Base-by-base conservation (phyloP, 2,329 filamentous ascomycete species). In the Chalaropsis thielavioides region DNA sequence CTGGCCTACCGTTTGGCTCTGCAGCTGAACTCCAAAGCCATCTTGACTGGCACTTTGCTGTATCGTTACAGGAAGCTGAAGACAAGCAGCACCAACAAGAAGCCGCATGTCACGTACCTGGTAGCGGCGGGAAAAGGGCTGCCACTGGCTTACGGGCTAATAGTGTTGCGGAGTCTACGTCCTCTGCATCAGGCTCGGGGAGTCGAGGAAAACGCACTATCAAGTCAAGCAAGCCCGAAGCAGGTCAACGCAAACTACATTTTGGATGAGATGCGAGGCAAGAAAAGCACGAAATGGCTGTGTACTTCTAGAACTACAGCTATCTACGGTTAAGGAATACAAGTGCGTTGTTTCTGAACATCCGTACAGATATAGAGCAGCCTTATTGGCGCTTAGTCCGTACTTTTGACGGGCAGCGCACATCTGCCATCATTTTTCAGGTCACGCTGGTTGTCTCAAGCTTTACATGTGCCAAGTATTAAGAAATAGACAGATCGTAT, bases 1-100 rank as follows among this genome's bases (percentile, higher is more conserved):
- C 46, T 8, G 40, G 41, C 8, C 10, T 62, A 43, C 64, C 62
- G 35, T 65, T 68, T 64, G 54, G 64, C n/a, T 64, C 27, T n/a
- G n/a, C 77, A 31, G 82, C 86, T 65, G 80, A 81, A 69, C 72
- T 84, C 59, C 81, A 85, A 69, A 92, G 89, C 75, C 94, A 99
- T 73, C 80, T 87, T 64, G 94, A 99, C 74, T 97, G 92, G 87
- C 94, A 99, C 75, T 87, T 96, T 75, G 94, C 94, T 58, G 90
- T 89, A 75, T 88, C 92, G 70, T 79, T 99, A 38, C 86, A 92
- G 69, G 81, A 85, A 1, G 74, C 79, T 66, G 80, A 87, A 19
- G 51, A 61, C 31, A 27, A 56, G 17, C 38, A 63, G 46, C 41
- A 56, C 15, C 19, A 62, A 8, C 40, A 56, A 19, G 44, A 54